Conservation (phyloP, 1,284 basidiomycete species). For the Sparassis latifolia region DNA sequence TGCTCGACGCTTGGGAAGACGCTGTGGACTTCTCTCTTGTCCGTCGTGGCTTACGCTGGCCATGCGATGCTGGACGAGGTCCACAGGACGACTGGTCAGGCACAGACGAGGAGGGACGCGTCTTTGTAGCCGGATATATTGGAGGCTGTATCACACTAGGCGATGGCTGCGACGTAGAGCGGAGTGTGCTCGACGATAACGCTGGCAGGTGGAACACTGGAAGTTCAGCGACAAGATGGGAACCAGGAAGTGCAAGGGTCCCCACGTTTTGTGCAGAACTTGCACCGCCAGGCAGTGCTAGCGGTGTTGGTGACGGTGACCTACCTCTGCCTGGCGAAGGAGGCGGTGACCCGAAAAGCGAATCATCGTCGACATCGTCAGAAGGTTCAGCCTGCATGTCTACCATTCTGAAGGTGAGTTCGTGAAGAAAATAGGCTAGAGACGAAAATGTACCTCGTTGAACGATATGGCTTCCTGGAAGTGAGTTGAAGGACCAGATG, state of each 20-base stretch:
- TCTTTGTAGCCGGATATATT: neutral
- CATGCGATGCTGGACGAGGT: neutral
- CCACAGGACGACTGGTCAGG: no score
- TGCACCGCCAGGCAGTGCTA: constrained; percentile 50
- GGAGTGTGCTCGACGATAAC: constrained; percentile 30
- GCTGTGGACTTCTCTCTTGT: constrained; percentile 25
- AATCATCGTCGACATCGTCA: constrained; percentile 35
- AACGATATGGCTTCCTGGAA: no score
- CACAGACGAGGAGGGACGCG: neutral
- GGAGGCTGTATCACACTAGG: constrained; percentile 9
- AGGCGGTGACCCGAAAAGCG: constrained; percentile 76
- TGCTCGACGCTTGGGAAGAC: constrained; percentile 10
- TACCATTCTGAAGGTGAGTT: no score
- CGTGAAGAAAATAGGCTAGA: no score
- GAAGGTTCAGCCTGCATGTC: no score
- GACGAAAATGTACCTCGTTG: no score
- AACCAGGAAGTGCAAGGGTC: constrained; percentile 93
- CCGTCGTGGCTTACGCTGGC: constrained; percentile 15
- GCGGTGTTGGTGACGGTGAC: constrained; percentile 50
- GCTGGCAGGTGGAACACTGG: constrained; percentile 62
- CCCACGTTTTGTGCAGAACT: constrained; percentile 72
- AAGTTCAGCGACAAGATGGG: constrained; percentile 80
- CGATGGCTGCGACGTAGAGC: neutral
- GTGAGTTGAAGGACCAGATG: no score
- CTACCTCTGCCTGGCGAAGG: constrained; percentile 68